Evolutionary conservation across 495 filamentous ascomycete species (phyloP).

Genomic region (Xylaria castorea): DNA sequence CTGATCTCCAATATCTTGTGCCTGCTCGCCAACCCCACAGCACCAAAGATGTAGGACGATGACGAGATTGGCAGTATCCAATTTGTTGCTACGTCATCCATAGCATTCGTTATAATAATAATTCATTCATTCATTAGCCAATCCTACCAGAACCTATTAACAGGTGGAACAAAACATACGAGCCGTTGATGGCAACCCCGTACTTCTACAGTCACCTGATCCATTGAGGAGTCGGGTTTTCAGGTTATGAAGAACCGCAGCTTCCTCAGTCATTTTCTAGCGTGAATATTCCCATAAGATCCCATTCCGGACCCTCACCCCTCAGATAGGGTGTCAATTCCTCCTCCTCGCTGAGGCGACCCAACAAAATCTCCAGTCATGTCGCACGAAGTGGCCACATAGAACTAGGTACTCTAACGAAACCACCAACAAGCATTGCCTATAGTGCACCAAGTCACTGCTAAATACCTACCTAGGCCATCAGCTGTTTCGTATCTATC

Average conservation of each 20-base stretch:
- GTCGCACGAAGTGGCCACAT: background rate
- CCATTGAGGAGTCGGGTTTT: background rate
- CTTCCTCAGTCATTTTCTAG: background rate
- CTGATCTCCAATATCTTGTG: constrained; percentile 9
- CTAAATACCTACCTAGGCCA: background rate
- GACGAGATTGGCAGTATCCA: background rate
- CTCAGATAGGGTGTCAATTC: background rate
- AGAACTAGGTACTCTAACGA: background rate
- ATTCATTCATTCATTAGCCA: background rate
- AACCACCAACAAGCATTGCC: background rate
- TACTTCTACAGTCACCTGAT: background rate
- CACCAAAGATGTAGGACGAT: background rate
- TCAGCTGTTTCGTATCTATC: background rate
- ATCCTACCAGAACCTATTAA: background rate
- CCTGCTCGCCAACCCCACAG: constrained; percentile 17
- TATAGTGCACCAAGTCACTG: background rate
- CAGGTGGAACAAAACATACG: background rate
- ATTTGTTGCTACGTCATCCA: constrained; percentile 6
- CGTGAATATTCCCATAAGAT: background rate
- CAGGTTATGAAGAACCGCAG: background rate
- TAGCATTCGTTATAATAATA: background rate
- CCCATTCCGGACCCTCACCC: background rate
- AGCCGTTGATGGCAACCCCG: background rate
- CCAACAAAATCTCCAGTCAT: background rate
- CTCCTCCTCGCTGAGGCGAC: background rate